Evolutionary conservation across 441 rosid genomes (phyloP), one percentile per base, ranked within the genome.

Genomic region (Croton laevigatus): DNA sequence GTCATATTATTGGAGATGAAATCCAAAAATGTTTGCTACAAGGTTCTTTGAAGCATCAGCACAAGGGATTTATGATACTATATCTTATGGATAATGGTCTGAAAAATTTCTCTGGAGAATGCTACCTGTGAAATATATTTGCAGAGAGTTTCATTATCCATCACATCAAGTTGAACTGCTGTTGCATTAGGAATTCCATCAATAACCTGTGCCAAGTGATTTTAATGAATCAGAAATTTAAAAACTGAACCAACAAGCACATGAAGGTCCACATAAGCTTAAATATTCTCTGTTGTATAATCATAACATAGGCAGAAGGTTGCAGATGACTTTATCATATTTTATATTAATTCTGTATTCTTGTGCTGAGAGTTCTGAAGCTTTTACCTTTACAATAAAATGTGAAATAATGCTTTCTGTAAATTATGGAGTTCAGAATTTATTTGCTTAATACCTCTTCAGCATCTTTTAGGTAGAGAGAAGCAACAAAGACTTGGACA

Each of bases 401-500:
- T 36, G 54, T 17, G 53, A 52, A 69, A 61, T 57, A 58, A 37
- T 34, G 66, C 34, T 46, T 58, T 58, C 49, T 27, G 23, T 55
- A 70, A 59, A 62, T 37, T n/a, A 44, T 57, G 36, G 70, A 74
- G 68, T 34, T 53, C 23, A 51, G 42, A 37, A 34, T 36, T 52
- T 17, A 27, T 74, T 42, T 52, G 8, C 9, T 40, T 23, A 64
- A 17, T 87, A 94, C 99, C 97, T 94, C 96, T 79, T 91, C 88
- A 58, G 97, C 98, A 80, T 94, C 98, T 77, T 87, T 88, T 49
- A 90, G 86, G 81, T 81, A 89, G 61, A 94, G 87, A 80, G 98
- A 94, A 51, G 93, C 97, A 54, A 94, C 96, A 76, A 85, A 76
- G 71, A 94, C 94, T 71, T 75, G 88, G 76, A 91, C 74, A 80